Evolutionary conservation across 345 rosid species (phyloP).

Genomic region (Eucalyptus fibrosa): DNA sequence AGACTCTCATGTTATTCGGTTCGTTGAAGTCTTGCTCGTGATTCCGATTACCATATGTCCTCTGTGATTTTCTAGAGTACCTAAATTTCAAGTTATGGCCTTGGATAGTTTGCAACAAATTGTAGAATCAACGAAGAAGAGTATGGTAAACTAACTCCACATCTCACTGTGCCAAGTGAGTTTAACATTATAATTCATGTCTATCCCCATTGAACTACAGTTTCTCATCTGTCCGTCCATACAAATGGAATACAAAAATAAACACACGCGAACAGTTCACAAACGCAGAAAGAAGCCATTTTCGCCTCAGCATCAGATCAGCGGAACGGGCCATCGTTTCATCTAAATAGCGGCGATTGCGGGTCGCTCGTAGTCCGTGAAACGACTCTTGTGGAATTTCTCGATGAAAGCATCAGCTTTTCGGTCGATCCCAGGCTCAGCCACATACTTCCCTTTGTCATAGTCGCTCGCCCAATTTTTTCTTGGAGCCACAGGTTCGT

Average conservation of each 20-base stretch:
- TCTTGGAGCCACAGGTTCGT: background rate
- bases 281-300: background rate
- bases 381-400: constrained; percentile 31
- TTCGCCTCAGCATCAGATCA: background rate
- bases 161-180: background rate
- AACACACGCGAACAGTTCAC: background rate
- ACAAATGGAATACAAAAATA: background rate
- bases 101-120: background rate
- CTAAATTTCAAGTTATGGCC: background rate
- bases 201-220: background rate
- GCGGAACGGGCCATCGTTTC: background rate
- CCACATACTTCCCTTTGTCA: constrained; percentile 19
- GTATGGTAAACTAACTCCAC: background rate
- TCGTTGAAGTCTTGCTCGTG: background rate
- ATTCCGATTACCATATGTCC: background rate
- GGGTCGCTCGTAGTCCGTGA: background rate
- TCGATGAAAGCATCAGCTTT: constrained; percentile 41
- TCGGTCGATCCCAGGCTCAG: constrained; percentile 29
- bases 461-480: constrained; percentile 20
- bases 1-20: background rate
- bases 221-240: background rate
- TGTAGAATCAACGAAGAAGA: background rate
- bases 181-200: background rate
- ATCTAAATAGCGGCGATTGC: background rate
- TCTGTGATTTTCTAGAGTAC: background rate